Base-by-base conservation (phyloP, 176 grass and related monocot species). In the Eragrostis curvula region DNA sequence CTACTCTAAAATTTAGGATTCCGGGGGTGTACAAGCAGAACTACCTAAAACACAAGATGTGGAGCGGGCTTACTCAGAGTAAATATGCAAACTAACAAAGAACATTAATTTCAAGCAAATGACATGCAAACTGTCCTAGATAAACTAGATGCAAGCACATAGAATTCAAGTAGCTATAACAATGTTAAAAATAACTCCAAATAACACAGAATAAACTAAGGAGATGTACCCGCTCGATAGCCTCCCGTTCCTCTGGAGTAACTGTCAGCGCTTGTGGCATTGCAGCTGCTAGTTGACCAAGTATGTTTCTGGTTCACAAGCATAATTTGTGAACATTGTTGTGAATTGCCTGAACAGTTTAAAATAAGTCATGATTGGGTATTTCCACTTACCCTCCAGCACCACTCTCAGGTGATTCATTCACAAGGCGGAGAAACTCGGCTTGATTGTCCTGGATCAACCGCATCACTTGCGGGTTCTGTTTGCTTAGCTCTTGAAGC, bases 401-500 rank as follows among this genome's bases (percentile, higher is more conserved):
- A 61, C 84, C 85, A 66, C 77, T 73, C 21, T 89, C 87, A 44
- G 84, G 84, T 47, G 88, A 82, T 89, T 95, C 88, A 84, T 99
- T 96, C 73, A 99, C 89, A 78, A 99, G 83, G 45, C 93, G 93
- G 44, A 99, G 93, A 92, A 99, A 99, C 68, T 99, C 97, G 40
- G 91, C 83, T 81, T 94, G 91, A 77, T 99, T 95, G 84, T 99
- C 93, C 86, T 99, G 97, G 80, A 99, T 99, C 79, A 99, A 76
- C 32, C 87, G 87, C 79, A 96, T 77, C 18, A 99, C 77, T 68
- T 99, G 97, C 27, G 97, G 97, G 71, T 99, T 99, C 86, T 99
- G 97, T 77, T 99, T 99, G 23, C 91, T 91, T 29, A 99, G 80
- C 55, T 99, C 97, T 93, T 99, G 97, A 88, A 99, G 97, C 97